Evolutionary conservation across 345 rosid species (phyloP), one percentile per base, ranked within the genome.

Genomic region (Syzygium oleosum): DNA sequence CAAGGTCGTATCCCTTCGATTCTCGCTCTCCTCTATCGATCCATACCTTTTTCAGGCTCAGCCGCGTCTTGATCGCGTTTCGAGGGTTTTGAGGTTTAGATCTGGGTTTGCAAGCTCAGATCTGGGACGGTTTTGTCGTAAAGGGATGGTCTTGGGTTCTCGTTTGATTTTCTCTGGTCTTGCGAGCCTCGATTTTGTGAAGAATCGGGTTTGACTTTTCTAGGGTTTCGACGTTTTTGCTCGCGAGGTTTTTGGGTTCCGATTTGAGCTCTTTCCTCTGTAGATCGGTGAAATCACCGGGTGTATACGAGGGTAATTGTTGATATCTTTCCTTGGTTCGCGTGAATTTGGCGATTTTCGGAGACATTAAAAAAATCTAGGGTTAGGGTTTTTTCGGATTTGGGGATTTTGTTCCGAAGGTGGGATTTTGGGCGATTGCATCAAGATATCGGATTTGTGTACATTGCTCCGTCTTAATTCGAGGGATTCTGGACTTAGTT

Each of bases 321-420:
- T 27, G 49, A 12, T 55, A 55, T 84, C 85, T 23, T 34, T 85
- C 46, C 10, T 77, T 56, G 17, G 19, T 65, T 29, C 2, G 84
- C 46, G 80, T 61, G 55, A 88, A 88, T 86, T 86, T 85, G 77
- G 88, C 77, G 21, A 27, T 61, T 80, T 85, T 87, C 31, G 23
- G 55, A 2, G 65, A 22, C 46, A 84, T 80, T 84, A 88, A 85
- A 85, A 85, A 88, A 91, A 88, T 87, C 92, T 92, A 90, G 91
- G 91, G 90, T 88, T 92, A 88, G 89, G 88, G 91, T 86, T 85
- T 63, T 6, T 16, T 23, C 23, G 61, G 73, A 46, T 63, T 92
- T 87, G 92, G 90, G 88, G 86, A 59, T 27, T 86, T 38, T 88
- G 83, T 16, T 17, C 41, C 56, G 46, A 19, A 84, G 61, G 38